Evolutionary conservation across 2,329 filamentous ascomycete genomes (phyloP), one percentile per base, ranked within the genome.

Genomic region (Diaporthe longicolla): DNA sequence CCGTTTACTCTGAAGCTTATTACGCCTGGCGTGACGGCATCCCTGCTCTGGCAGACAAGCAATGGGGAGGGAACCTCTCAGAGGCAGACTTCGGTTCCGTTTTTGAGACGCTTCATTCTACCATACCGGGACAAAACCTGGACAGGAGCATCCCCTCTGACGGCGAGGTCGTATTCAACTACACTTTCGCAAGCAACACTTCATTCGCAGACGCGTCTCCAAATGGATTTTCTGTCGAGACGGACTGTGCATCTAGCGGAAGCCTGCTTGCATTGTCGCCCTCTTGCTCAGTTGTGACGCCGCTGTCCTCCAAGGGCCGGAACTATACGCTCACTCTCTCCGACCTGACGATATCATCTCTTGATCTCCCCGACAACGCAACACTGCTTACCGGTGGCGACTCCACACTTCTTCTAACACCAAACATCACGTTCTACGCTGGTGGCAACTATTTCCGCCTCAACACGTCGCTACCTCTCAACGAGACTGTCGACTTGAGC

Each of bases 251-350:
- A 2, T 70, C 19, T 1, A n/a, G 32, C 3, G 54, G 82, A 35
- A 78, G 77, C 0, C 79, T 81, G 6, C 73, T 87, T 4, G 54
- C 76, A 1, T 76, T 88, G 26, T 77, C 79, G 5, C 74, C 80
- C 0, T 74, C 79, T 0, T 90, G 88, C 77, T 79, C 80, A 4
- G 73, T 89, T 1, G 79, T 74, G 1, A 89, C 88, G 0, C 87
- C 87, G 0, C 78, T 89, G 11, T 79, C 80, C 0, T 88, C 86
- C 45, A 91, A 91, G 78, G 89, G 89, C 3, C 83, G 88, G 73
- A 83, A 90, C 77, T 91, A 91, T 79, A 89, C 86, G 0, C 83
- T 91, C 1, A 83, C 85, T 0, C 82, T 91, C 19, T 80, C 82
- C 0, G 54, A 32, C 3, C 76, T 88, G 8, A 80, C 77, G 21